Evolutionary conservation across 768 basidiomycete species (phyloP), one percentile per base, ranked within the genome.

Genomic region (Myochromella boudieri): DNA sequence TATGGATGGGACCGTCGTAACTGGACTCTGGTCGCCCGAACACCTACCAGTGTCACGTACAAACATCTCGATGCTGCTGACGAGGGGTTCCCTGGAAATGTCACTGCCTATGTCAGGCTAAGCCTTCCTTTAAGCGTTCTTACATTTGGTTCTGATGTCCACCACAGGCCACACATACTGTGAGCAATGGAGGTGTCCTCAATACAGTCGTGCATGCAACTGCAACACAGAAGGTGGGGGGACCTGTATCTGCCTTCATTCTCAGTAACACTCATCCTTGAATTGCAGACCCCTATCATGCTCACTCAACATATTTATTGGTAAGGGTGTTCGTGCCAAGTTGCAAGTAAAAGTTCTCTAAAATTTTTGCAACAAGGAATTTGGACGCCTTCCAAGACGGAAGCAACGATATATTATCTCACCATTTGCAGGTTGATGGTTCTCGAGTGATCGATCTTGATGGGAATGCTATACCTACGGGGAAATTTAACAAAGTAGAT

Each of bases 1-100:
- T 62, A 68, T 42, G 81, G 81, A 15, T 84, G 75, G 72, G 82
- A 83, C 54, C 69, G 73, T 12, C 72, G 75, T 6, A 76, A 75
- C 60, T 83, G 81, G 80, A 78, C 72, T 2, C 48, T 80, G 5
- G 69, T 72, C 0, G 60, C 65, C 10, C 68, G 64, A 50, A 67
- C 69, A 4, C 52, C 64, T 14, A 74, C 68, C 1, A 76, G 76
- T 40, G 77, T 82, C 2, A 79, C 76, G 0, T 83, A 73, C 59
- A 68, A 68, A 46, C 77, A 78, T 48, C 22, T 78, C 21, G 82
- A 82, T 56, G 51, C 65, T 6, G 80, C 71, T 5, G 71, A 75
- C 43, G 73, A 81, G 59, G 80, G 79, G 1, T 82, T 80, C 52
- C 79, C 80, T 3, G 79, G 78, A 27, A 68, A 51, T 28, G 74